A percentile compares a stretch with the other conserved stretches of the same genome.
These are phyloP conservation scores for Oryza glaberrima DNA, from an alignment of 176 grass and related monocot genomes.

Conservation along the genomic window DNA sequence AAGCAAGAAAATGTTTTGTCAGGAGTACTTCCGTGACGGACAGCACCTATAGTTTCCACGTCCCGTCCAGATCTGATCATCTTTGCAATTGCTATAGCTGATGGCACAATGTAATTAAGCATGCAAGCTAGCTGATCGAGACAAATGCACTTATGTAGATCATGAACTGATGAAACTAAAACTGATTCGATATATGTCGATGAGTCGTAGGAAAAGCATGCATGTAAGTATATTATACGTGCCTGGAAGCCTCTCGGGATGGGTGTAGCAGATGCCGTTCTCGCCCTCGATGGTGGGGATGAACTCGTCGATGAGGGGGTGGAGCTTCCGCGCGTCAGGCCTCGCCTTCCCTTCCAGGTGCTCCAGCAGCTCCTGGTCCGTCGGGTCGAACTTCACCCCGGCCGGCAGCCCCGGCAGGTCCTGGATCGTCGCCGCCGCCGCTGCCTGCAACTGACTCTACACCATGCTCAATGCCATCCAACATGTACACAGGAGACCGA, in stretches of 20 bases:
- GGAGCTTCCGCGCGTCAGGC: constrained; percentile 68
- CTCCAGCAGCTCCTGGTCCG: constrained; percentile 91
- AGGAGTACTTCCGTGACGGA: constrained; percentile 20
- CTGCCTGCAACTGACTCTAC: constrained; percentile 45
- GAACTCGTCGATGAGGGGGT: constrained; percentile 97
- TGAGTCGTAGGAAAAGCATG: no score
- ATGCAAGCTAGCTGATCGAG: constrained; percentile 5
- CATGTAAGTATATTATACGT: not conserved
- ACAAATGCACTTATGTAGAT: not conserved
- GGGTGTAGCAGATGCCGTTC: constrained; percentile 99
- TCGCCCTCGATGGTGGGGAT: constrained; percentile 97
- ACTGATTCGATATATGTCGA: not conserved
- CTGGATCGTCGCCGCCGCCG: constrained; percentile 65
- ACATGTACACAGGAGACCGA: not conserved
- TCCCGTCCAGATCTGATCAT: constrained; percentile 42
- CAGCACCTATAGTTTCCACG: constrained; percentile 27
- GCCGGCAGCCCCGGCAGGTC: constrained; percentile 85
- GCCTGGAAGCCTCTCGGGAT: constrained; percentile 96
- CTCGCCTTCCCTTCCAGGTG: constrained; percentile 93
- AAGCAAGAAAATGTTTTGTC: not conserved
- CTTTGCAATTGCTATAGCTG: constrained; percentile 6
- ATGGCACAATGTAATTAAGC: constrained; percentile 3
- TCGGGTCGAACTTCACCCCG: constrained; percentile 97
- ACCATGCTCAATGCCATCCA: not conserved
- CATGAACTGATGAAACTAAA: not conserved